Evolutionary conservation across 345 rosid species (phyloP), one percentile per base, ranked within the genome.

Genomic region (Cardamine occulta): DNA sequence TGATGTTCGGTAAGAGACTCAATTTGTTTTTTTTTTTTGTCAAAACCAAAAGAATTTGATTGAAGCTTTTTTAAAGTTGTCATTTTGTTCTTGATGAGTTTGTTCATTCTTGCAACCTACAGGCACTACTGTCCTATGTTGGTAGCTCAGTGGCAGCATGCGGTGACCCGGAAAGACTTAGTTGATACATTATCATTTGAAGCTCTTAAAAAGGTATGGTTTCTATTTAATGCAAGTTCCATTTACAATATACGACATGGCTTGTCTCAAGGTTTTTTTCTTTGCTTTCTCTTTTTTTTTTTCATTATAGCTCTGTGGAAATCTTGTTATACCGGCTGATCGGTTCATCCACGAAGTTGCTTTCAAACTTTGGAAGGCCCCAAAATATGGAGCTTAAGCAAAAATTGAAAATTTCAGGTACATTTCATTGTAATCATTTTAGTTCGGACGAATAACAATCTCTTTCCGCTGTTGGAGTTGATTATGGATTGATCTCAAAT

Each of bases 291-390:
- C n/a, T 35, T 11, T 56, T 42, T 53, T 14, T 35, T 48, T 81
- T 10, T 42, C 31, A 26, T 45, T 40, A 69, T 86, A 95, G 99
- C 80, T 24, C 45, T 87, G 89, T 34, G 93, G 88, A 49, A 90
- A 83, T 77, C 91, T 92, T 12, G 90, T 78, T 61, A 88, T 95
- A 83, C 97, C 97, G 8, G 99, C 87, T 26, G 97, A 95, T 71
- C 83, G 99, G 80, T 84, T 92, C 75, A 76, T 95, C 78, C 93
- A 95, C n/a, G 99, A 95, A 78, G 84, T 95, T 37, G 99, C 99
- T 24, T 95, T 95, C 78, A 95, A 95, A 83, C 92, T 89, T 19
- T 95, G 97, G 99, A 92, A 92, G 80, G 97, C 97, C 39, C 97
- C 99, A n/a, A 95, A 92, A 75, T 95, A 95, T 74, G 99, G 99